Evolutionary conservation across 179 eudicot genomes (phyloP), one percentile per base, ranked within the genome.

Genomic region (Pouteria campechiana): DNA sequence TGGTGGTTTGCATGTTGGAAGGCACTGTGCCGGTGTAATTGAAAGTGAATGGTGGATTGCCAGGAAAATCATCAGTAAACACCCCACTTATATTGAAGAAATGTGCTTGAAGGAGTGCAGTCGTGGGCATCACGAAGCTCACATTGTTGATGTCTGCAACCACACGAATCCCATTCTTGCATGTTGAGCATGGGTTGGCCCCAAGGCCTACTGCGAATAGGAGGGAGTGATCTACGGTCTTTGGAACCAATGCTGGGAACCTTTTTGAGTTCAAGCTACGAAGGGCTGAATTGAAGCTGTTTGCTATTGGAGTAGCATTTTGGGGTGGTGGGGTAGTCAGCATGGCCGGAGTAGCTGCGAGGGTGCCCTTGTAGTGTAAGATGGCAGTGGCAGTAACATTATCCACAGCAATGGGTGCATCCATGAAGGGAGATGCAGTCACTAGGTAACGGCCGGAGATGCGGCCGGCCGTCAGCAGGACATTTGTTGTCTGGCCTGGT

Each of bases 401-500:
- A 23, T 67, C 72, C 10, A 67, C 53, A 7, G 25, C 7, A 14
- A 61, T 37, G 2, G 67, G 67, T 2, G 58, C 32, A 20, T 56
- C 67, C 58, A 50, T 55, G 63, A 61, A 61, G 2, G 72, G 63
- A 1, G 67, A 60, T 8, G 57, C 63, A 0, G 52, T 54, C n/a
- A 67, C 51, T 21, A 38, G 7, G 50, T 60, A 67, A 46, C 39
- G 46, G 25, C 67, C 67, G 5, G 44, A 11, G 28, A 11, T 7
- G 7, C n/a, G 50, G 17, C 47, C 15, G 0, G 63, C 59, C 1
- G 41, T 32, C 6, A 67, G 4, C n/a, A 67, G 63, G 19, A 24
- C 67, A 6, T 55, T 61, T 17, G 72, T 67, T 32, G 72, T 67
- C 27, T 67, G 72, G 34, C 72, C 72, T 0, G 72, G 72, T 9